Evolutionary conservation across 75 land plant genomes (phyloP), one percentile per base, ranked within the genome.

Genomic region (Picea glauca): DNA sequence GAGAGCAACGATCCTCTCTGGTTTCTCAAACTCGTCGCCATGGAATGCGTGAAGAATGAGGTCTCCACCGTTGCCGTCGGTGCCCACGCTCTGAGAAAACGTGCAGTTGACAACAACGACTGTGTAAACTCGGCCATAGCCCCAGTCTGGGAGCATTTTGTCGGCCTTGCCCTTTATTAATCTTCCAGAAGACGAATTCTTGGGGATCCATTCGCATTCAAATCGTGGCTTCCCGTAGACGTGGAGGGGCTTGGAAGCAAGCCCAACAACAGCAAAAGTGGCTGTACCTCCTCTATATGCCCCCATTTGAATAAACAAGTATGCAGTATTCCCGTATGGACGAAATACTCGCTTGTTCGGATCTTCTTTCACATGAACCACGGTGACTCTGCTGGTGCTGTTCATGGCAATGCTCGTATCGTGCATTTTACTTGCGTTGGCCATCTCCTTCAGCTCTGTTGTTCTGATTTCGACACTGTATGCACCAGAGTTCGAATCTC

Each of bases 81-180:
- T 26, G 23, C 89, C 91, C n/a, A 91, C 90, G 9, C 73, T 79
- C 13, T 72, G 12, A 12, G 84, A 31, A 68, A 96, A 96, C 0
- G 91, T 91, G 81, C 96, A 96, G 81, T 91, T 91, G 76, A 95
- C 79, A 74, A 90, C 85, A 1, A 84, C 85, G 3, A 76, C 84
- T 9, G 85, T 84, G 79, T 84, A 84, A 15, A 67, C 64, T 14
- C 84, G 17, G 57, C 83, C 87, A 23, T 76, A 85, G 61, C 79
- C 79, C 84, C 78, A 81, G 17, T 84, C 85, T 2, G 85, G 85
- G 18, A 84, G 79, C 60, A 83, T 72, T 15, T 31, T 80, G 9
- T 50, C 21, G 38, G 72, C 74, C 32, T 79, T 65, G n/a, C 77
- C 78, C 17, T 31, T n/a, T 18, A 26, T 78, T 23, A 78, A 40